Evolutionary conservation across 148 eudicot genomes (phyloP).

Genomic region (Cornus florida): DNA sequence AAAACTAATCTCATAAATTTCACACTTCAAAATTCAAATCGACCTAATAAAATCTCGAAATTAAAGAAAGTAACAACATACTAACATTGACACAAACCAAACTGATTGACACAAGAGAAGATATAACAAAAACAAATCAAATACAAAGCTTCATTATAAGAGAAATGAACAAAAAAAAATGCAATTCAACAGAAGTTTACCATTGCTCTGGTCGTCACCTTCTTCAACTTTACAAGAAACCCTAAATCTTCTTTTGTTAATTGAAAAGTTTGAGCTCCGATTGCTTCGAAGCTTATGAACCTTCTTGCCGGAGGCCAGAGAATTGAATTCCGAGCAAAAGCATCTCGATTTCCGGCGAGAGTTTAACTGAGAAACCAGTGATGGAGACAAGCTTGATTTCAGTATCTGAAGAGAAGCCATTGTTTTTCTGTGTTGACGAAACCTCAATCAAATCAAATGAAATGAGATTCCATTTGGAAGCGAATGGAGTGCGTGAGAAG

Average conservation of each 20-base stretch:
- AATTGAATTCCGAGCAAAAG: slow-evolving; percentile 34
- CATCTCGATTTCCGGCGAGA: slow-evolving; percentile 18
- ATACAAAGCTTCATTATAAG: neutral
- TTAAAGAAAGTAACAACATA: neutral
- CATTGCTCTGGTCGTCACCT: slow-evolving; percentile 40
- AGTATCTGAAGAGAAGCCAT: slow-evolving; percentile 62
- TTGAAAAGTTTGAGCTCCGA: slow-evolving; percentile 12
- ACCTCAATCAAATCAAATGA: too few relatives aligned
- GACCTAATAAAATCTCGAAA: neutral
- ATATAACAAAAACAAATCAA: neutral
- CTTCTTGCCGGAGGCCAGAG: slow-evolving; percentile 17
- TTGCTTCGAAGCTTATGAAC: slow-evolving; percentile 19
- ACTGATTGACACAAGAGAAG: neutral
- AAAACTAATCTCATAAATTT: neutral
- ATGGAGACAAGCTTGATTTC: slow-evolving; percentile 36
- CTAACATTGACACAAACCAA: neutral
- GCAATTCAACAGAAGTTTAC: slow-evolving; percentile 22
- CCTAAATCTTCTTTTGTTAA: slow-evolving; percentile 32
- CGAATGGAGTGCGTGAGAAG: neutral
- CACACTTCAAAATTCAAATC: neutral
- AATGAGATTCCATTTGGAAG: slow-evolving; percentile 25
- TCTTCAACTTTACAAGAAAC: slow-evolving; percentile 55
- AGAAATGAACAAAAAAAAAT: neutral
- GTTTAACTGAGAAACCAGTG: slow-evolving; percentile 25
- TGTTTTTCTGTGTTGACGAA: neutral